Base-by-base conservation (phyloP, 768 basidiomycete species). In the Suillus bovinus region DNA sequence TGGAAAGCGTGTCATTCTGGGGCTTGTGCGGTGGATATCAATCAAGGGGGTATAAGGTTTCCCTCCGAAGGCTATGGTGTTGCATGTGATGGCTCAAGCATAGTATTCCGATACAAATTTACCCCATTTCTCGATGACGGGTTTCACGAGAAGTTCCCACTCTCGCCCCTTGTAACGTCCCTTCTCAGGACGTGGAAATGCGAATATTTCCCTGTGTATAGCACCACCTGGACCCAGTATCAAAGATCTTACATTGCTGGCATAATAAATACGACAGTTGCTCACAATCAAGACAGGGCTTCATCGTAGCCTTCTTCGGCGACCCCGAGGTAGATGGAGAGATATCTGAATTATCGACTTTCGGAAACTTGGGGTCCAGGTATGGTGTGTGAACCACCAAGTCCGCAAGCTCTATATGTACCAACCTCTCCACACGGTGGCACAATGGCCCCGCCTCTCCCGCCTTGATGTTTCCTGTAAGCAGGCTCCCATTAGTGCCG, bases 381-480 rank as follows among this genome's bases (percentile, higher is more conserved):
- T 94, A 92, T 2, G 83, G 81, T 11, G 76, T 69, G 56, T 87
- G 81, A 39, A 81, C 70, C 13, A 80, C 81, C 47, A 94, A 69
- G 69, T 94, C 93, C 8, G 85, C 81, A 8, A 94, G 80, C 71
- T 94, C 93, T 29, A 94, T 79, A 67, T 94, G 93, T 34, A 93
- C 83, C 16, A 94, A 81, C 46, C 90, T 78, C 71, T 94, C 93
- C 53, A 93, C 72, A 47, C 90, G 84, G 73, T 93, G 89, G 61
- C 88, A 90, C 71, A 82, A 86, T 5, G 84, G 79, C 0, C 85
- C 87, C 60, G 84, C 82, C 44, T 81, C 74, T 9, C 90, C 90
- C 2, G 85, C 80, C 60, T 78, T 79, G 13, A 93, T 81, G 17
- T 83, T 80, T 0, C 89, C 89, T 69, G 86, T 86, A 79, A 90